Evolutionary conservation across 164 flowering plant genomes (phyloP).

Genomic region (Magnolia sinica): DNA sequence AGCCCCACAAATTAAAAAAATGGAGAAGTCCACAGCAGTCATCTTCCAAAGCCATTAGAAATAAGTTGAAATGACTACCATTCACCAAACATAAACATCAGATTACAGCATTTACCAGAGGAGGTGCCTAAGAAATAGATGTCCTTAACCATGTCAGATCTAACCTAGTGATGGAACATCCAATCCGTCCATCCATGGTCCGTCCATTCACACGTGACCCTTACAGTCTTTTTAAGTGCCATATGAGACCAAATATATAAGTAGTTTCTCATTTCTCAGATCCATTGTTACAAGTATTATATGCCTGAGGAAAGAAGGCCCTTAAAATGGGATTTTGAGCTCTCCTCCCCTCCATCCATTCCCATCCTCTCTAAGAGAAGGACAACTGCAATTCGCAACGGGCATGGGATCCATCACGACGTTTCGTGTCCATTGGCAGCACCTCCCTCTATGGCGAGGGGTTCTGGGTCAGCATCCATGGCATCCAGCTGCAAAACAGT

Average conservation of each 20-base stretch:
- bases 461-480: neutral
- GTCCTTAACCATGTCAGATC: neutral
- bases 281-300: conserved; percentile 9
- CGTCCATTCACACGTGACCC: neutral
- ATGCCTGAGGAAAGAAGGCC: neutral
- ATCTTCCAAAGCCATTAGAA: too few relatives aligned
- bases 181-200: neutral
- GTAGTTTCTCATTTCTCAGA: neutral
- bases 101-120: neutral
- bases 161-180: neutral
- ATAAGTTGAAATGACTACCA: neutral
- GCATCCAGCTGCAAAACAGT: conserved; percentile 11
- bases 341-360: conserved; percentile 6
- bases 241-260: neutral
- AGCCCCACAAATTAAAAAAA: too few relatives aligned
- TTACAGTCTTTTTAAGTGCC: neutral
- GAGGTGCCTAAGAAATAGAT: neutral
- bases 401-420: conserved; percentile 7
- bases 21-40: too few relatives aligned
- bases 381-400: neutral
- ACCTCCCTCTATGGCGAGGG: neutral
- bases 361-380: too few relatives aligned
- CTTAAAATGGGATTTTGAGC: neutral
- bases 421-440: conserved; percentile 16
- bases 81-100: neutral